Percentiles rank a stretch among this genome's conserved stretches.
Conservation (phyloP, 306 rosid species). For the Neltuma alba region DNA sequence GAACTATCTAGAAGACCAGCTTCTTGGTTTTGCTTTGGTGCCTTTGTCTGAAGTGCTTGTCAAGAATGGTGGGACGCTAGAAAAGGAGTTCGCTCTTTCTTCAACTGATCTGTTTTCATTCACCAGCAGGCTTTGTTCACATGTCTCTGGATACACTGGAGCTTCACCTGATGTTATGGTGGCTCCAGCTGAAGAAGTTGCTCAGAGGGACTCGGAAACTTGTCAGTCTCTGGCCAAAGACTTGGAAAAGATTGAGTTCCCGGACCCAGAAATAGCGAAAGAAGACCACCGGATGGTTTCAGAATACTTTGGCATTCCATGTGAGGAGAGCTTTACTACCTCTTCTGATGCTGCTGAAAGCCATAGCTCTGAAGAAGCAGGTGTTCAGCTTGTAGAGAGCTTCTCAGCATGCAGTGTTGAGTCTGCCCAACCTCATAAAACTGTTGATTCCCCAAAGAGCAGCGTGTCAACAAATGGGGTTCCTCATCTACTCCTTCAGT, state of each 20-base stretch:
- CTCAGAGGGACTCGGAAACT: constrained; percentile 51
- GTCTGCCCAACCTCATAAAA: constrained; percentile 53
- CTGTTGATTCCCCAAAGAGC: constrained; percentile 71
- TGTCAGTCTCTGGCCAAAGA: constrained; percentile 52
- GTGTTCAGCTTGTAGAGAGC: constrained; percentile 55
- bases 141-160: constrained; percentile 70
- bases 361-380: constrained; percentile 55
- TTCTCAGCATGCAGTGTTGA: constrained; percentile 54
- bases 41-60: constrained; percentile 74
- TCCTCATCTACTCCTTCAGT: constrained; percentile 48
- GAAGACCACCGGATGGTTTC: constrained; percentile 92
- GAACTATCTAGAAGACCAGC: constrained; percentile 97
- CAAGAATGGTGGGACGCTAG: constrained; percentile 63
- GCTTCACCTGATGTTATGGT: constrained; percentile 75
- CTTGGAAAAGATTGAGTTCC: constrained; percentile 84
- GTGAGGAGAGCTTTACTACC: constrained; percentile 61
- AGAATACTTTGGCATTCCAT: constrained; percentile 72
- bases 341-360: constrained; percentile 55
- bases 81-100: constrained; percentile 91
- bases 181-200: constrained; percentile 37
- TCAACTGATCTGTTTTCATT: constrained; percentile 92
- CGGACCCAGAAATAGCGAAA: constrained; percentile 74
- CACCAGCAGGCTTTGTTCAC: constrained; percentile 86
- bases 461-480: constrained; percentile 61
- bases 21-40: constrained; percentile 90